phyloP scores from a whole-genome alignment of 192 early-diverging fungal species.

The Cetraspora pellucida region DNA sequence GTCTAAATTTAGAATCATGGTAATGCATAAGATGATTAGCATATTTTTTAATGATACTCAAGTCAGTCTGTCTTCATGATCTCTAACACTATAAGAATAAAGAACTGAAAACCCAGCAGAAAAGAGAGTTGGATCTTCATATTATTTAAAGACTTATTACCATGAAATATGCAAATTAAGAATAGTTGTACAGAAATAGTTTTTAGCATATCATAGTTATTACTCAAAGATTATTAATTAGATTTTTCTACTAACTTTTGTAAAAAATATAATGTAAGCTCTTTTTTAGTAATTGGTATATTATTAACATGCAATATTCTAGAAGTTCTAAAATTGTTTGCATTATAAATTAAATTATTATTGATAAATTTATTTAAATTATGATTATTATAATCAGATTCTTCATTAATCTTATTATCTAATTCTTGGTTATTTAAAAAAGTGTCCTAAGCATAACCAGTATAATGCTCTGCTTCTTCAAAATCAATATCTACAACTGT shows the following conservation, averaged over 20 bases:
- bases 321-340: neutral
- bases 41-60: no score
- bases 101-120: no score
- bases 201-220: no score
- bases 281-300: neutral
- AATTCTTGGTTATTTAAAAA: no score
- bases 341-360: no score
- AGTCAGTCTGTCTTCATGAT: no score
- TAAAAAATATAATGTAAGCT: neutral
- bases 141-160: neutral
- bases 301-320: neutral
- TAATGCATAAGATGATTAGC: no score
- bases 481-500: neutral
- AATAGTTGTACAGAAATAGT: no score
- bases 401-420: neutral
- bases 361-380: neutral
- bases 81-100: no score
- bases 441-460: neutral
- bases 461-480: neutral
- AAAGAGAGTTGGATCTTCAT: no score
- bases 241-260: neutral
- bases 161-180: neutral
- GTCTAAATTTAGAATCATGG: no score
- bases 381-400: neutral
- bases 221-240: neutral